Evolutionary conservation across 768 basidiomycete species (phyloP).

Genomic region (Boletus vermiculosoides): DNA sequence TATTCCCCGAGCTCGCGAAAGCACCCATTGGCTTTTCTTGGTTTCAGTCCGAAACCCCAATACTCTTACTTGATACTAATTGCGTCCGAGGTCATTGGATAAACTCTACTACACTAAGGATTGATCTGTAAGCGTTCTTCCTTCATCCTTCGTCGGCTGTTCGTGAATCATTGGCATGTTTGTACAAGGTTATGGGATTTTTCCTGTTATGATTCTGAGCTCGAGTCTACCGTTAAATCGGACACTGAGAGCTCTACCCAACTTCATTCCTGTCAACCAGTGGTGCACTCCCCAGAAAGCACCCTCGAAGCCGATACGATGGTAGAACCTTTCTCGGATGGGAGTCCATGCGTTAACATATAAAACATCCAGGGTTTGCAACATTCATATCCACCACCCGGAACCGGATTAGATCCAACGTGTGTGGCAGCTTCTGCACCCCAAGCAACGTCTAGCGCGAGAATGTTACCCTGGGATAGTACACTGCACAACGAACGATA

Average conservation of each 20-base stretch:
- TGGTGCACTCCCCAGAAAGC: neutral
- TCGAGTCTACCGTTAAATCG: conserved; percentile 9
- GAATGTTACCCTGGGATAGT: neutral
- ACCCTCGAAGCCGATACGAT: conserved; percentile 1
- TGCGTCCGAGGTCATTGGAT: conserved; percentile 16
- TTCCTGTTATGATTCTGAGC: conserved; percentile 19
- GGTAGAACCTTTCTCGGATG: conserved; percentile 12
- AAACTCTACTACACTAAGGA: conserved; percentile 14
- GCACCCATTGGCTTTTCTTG: conserved; percentile 21
- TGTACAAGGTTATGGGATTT: conserved; percentile 26
- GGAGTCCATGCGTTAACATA: conserved; percentile 6
- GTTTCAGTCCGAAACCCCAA: conserved; percentile 29
- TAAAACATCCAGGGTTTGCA: conserved; percentile 7
- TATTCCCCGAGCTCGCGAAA: conserved; percentile 28
- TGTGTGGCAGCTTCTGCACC: neutral
- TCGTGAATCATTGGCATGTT: neutral
- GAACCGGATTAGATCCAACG: neutral
- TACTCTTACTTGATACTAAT: conserved; percentile 22
- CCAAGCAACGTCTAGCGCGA: neutral
- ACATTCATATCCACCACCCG: neutral
- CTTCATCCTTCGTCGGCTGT: neutral
- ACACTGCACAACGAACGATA: neutral
- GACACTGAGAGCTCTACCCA: neutral
- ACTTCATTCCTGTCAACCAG: neutral
- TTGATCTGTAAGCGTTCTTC: conserved; percentile 22